These are phyloP conservation scores for Apocynum venetum DNA, from an alignment of 257 asterid genomes.

Conservation along the genomic window DNA sequence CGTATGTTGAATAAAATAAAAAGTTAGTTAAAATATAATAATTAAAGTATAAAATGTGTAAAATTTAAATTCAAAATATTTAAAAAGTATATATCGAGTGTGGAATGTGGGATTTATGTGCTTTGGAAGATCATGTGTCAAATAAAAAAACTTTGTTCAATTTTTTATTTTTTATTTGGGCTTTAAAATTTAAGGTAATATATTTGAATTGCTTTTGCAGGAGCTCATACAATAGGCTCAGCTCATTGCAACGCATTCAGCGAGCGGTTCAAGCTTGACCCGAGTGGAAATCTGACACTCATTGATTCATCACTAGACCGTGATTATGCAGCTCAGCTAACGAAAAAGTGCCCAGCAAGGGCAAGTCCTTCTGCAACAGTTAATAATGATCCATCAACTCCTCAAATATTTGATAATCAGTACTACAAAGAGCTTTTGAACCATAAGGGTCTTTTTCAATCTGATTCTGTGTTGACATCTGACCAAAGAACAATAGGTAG, in stretches of 20 bases:
- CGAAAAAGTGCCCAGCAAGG: conserved; percentile 39
- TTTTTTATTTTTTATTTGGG: too few species aligned
- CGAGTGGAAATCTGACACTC: conserved; percentile 46
- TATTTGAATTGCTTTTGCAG: conserved; percentile 25
- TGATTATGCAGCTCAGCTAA: conserved; percentile 50
- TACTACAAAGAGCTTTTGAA: conserved; percentile 46
- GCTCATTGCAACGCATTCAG: conserved; percentile 74
- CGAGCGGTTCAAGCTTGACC: conserved; percentile 51
- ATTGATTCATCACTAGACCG: conserved; percentile 52
- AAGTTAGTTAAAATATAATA: too few species aligned
- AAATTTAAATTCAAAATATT: too few species aligned
- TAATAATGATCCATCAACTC: conserved; percentile 57
- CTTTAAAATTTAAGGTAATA: too few species aligned
- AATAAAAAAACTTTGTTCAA: too few species aligned
- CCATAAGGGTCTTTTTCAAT: conserved; percentile 64
- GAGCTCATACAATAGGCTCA: conserved; percentile 78
- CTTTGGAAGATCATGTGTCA: too few species aligned
- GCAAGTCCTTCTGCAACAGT: conserved; percentile 36
- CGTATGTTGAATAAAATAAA: too few species aligned
- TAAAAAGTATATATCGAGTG: too few species aligned
- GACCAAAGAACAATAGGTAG: conserved; percentile 38
- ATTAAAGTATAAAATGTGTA: too few species aligned
- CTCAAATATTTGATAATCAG: conserved; percentile 53
- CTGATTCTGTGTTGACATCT: conserved; percentile 55
- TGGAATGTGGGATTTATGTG: too few species aligned